Evolutionary conservation across 768 basidiomycete genomes (phyloP).

Genomic region (Psilocybe azurescens): DNA sequence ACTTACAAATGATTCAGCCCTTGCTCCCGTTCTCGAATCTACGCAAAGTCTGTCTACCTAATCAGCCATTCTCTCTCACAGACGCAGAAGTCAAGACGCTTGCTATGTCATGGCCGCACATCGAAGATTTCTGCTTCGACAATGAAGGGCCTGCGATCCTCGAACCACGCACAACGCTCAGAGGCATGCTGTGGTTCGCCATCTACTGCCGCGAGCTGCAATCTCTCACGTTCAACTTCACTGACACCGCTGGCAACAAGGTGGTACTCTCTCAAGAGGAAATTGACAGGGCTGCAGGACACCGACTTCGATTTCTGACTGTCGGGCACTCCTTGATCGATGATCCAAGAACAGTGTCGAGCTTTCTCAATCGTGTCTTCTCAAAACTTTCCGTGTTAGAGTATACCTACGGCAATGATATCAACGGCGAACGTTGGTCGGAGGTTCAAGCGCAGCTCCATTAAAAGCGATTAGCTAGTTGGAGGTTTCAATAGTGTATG

Average conservation of each 20-base stretch:
- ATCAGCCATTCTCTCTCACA: constrained; percentile 6
- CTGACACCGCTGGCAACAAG: not conserved
- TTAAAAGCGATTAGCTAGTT: too few relatives aligned
- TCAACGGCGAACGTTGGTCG: too few relatives aligned
- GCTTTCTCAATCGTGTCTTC: constrained; percentile 4
- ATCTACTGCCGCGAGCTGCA: constrained; percentile 8
- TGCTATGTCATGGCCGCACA: constrained; percentile 15
- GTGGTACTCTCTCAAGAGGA: not conserved
- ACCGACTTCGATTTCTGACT: not conserved
- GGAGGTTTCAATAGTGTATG: not conserved
- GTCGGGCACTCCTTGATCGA: constrained; percentile 12
- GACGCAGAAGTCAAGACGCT: constrained; percentile 12
- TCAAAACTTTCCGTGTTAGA: too few relatives aligned
- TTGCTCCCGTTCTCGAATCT: constrained; percentile 14
- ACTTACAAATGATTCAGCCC: constrained; percentile 3
- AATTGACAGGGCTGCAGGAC: constrained; percentile 1
- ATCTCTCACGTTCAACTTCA: constrained; percentile 4
- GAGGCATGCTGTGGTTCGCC: constrained; percentile 8
- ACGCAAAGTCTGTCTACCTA: not conserved
- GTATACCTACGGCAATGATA: too few relatives aligned
- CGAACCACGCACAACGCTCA: constrained; percentile 6
- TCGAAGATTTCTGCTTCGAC: constrained; percentile 1
- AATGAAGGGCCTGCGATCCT: too few relatives aligned
- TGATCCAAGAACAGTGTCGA: not conserved
- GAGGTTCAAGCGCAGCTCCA: too few relatives aligned